These are phyloP conservation scores for Salvia rosmarinus DNA, from an alignment of 257 asterid species.

Conservation along the genomic window DNA sequence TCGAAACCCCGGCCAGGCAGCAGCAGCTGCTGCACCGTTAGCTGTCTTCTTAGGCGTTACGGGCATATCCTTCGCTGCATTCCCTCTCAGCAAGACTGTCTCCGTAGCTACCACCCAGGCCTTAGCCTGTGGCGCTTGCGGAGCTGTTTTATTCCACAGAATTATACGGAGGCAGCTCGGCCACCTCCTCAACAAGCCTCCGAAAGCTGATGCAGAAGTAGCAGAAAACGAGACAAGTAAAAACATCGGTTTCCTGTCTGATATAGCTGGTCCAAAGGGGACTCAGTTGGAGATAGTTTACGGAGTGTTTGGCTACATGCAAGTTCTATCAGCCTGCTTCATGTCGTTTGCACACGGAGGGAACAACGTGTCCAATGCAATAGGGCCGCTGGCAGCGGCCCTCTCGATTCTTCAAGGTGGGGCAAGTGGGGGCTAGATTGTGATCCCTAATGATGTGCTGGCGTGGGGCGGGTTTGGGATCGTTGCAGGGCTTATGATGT, in stretches of 20 bases:
- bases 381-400: conserved; percentile 93
- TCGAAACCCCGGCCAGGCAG: conserved; percentile 93
- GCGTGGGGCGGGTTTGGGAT: conserved; percentile 99
- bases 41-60: conserved; percentile 86
- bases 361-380: conserved; percentile 90
- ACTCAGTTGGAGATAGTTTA: conserved; percentile 85
- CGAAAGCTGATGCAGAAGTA: background rate
- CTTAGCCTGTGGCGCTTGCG: conserved; percentile 63
- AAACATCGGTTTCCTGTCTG: conserved; percentile 68
- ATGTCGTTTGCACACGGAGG: conserved; percentile 99
- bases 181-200: conserved; percentile 69
- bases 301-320: conserved; percentile 95
- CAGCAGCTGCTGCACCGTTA: conserved; percentile 89
- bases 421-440: conserved; percentile 54
- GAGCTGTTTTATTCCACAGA: conserved; percentile 63
- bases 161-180: conserved; percentile 78
- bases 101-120: conserved; percentile 63
- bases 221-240: conserved; percentile 39
- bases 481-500: conserved; percentile 83
- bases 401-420: conserved; percentile 84
- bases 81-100: conserved; percentile 70
- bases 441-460: conserved; percentile 77
- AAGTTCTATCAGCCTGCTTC: conserved; percentile 87
- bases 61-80: conserved; percentile 73
- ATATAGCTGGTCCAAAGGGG: conserved; percentile 90